Conservation (phyloP, 805 yeast genomes). For the Schizosaccharomyces osmophilus region DNA sequence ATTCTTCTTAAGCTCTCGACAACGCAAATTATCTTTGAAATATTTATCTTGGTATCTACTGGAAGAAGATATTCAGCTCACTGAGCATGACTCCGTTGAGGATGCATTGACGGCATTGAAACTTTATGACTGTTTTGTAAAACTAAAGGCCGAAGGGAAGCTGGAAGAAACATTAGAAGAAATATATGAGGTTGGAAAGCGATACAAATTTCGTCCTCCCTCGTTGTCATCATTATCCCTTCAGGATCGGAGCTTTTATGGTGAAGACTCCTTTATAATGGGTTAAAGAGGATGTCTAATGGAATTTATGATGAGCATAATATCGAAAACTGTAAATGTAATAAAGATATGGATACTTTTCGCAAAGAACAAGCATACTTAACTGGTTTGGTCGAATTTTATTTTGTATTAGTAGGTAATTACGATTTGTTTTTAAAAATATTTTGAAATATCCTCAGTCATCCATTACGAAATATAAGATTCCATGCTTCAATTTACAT, state of each 20-base stretch:
- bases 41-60: constrained; percentile 65
- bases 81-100: constrained; percentile 91
- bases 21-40: constrained; percentile 43
- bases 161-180: constrained; percentile 38
- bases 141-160: constrained; percentile 30
- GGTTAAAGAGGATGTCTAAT: neutral
- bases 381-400: no score
- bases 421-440: neutral
- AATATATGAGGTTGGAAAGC: constrained; percentile 28
- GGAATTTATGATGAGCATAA: no score
- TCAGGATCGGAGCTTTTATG: neutral
- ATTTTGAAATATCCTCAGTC: no score
- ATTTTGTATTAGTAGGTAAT: no score
- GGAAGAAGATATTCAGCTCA: constrained; percentile 56
- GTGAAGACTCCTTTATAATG: neutral
- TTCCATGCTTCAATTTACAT: no score
- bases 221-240: neutral
- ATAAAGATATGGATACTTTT: no score
- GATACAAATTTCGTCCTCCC: constrained; percentile 16
- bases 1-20: constrained; percentile 31
- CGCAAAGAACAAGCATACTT: no score
- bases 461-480: no score
- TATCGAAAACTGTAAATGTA: no score
- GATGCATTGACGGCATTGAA: constrained; percentile 75
- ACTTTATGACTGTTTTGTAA: constrained; percentile 47